These are phyloP conservation scores for Thuja plicata DNA, from an alignment of 83 land plant genomes.

Conservation along the genomic window DNA sequence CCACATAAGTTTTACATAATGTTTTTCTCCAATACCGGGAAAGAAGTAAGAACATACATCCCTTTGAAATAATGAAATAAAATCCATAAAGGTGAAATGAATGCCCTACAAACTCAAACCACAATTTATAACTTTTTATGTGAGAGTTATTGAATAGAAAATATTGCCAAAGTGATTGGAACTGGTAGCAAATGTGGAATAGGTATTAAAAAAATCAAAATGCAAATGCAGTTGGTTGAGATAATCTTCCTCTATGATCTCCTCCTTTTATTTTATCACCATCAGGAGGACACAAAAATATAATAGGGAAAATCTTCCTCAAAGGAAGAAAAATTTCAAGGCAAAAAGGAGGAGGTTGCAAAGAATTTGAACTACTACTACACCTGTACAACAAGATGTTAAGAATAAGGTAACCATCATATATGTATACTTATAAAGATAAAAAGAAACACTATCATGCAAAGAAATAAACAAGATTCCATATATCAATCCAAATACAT, in stretches of 20 bases:
- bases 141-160: neutral
- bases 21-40: neutral
- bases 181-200: neutral
- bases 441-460: neutral
- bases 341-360: slow-evolving; percentile 1
- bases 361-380: slow-evolving; percentile 52
- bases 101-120: slow-evolving; percentile 6
- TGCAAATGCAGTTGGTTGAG: slow-evolving; percentile 4
- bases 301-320: slow-evolving; percentile 13
- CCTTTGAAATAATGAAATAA: neutral
- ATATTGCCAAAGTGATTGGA: neutral
- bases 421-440: neutral
- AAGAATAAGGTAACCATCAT: neutral
- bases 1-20: neutral
- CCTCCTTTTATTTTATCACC: slow-evolving; percentile 6
- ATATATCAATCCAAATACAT: neutral
- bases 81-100: neutral
- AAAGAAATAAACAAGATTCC: neutral
- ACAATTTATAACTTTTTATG: slow-evolving; percentile 1
- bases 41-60: neutral
- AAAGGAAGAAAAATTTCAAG: neutral
- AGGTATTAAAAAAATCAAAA: slow-evolving; percentile 2
- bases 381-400: slow-evolving; percentile 40
- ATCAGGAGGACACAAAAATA: slow-evolving; percentile 6
- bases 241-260: slow-evolving; percentile 12